Conservation (phyloP, 495 filamentous ascomycete species). For the Aspergillus sparsus region DNA sequence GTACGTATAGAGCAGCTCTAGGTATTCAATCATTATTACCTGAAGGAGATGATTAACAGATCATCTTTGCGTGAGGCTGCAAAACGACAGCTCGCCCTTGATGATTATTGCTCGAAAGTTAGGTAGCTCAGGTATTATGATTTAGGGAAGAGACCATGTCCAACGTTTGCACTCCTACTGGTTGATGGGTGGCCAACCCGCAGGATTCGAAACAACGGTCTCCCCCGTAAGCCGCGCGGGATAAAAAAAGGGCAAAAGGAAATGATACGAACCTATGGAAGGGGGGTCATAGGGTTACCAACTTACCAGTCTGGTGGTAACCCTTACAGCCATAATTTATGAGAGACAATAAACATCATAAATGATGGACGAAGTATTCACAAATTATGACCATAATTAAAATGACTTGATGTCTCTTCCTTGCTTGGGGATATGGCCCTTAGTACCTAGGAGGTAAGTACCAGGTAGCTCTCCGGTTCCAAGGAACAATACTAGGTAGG, state of each 20-base stretch:
- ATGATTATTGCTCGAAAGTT: no score
- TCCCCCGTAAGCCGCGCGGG: not conserved
- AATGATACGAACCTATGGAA: not conserved
- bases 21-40: no score
- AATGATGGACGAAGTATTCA: not conserved
- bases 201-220: conserved; percentile 16
- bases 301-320: not conserved
- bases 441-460: not conserved
- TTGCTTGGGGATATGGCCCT: not conserved
- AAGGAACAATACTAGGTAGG: not conserved
- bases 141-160: not conserved
- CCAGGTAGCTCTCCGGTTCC: not conserved
- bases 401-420: not conserved
- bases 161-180: conserved; percentile 8
- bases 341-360: not conserved
- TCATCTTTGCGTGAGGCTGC: no score
- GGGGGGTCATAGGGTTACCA: not conserved
- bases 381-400: not conserved
- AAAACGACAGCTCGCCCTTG: no score
- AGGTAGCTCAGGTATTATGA: not conserved
- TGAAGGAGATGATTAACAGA: no score
- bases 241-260: not conserved
- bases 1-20: no score
- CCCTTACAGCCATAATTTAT: not conserved
- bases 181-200: conserved; percentile 2